A percentile compares a stretch with the other conserved stretches of the same genome.
These are phyloP conservation scores for Stipa capillata DNA, from an alignment of 176 grass and related monocot species.

Conservation along the genomic window DNA sequence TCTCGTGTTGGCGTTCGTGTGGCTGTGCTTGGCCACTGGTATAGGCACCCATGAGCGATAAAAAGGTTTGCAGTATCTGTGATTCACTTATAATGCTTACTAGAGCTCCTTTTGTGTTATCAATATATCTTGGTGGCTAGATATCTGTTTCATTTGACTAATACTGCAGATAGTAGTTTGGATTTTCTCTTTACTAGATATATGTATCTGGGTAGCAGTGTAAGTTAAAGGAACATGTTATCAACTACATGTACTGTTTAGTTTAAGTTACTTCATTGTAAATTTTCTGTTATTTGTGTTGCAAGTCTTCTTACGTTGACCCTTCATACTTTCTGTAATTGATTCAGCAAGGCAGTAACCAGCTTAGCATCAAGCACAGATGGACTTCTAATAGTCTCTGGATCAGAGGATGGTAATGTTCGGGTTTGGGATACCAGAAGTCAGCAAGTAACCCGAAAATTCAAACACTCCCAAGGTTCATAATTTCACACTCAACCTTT, in stretches of 20 bases:
- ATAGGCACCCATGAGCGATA: not conserved
- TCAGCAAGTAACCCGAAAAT: conserved; percentile 45
- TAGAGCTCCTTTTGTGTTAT: not conserved
- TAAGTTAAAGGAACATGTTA: not conserved
- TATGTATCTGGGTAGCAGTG: not conserved
- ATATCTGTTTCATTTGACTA: not conserved
- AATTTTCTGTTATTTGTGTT: not conserved
- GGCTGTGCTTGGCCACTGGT: not conserved
- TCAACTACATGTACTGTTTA: not conserved
- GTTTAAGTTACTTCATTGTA: not conserved
- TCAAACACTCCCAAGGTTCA: conserved; percentile 78
- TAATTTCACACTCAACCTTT: not conserved
- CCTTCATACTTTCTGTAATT: conserved; percentile 9
- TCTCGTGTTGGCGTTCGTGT: not conserved
- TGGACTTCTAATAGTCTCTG: conserved; percentile 57
- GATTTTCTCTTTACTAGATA: not conserved
- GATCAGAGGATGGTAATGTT: conserved; percentile 59
- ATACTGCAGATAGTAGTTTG: not conserved
- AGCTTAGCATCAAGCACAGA: conserved; percentile 43
- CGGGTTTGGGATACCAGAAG: conserved; percentile 58
- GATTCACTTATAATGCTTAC: not conserved
- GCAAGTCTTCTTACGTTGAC: not conserved
- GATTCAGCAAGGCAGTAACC: conserved; percentile 54
- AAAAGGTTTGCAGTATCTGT: not conserved
- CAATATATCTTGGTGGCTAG: not conserved